Conservation (phyloP, 192 early-diverging fungal species). For the Coemansia sp. region DNA sequence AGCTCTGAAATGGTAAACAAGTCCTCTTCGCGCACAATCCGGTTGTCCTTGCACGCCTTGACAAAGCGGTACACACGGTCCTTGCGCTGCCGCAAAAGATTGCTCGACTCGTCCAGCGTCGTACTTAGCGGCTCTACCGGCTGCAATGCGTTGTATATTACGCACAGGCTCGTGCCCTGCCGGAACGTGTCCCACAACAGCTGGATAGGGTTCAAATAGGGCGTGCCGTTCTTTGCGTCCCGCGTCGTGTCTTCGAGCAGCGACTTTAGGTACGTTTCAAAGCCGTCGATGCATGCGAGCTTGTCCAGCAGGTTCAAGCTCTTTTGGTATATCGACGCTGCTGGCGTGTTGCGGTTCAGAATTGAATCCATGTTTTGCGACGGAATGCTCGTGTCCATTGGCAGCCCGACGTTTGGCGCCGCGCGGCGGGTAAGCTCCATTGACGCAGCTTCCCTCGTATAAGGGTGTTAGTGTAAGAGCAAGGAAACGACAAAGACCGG, state of each 20-base stretch:
- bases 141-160: constrained; percentile 67
- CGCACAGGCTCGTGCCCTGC: constrained; percentile 65
- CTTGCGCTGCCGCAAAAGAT: constrained; percentile 68
- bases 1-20: constrained; percentile 83
- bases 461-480: too few species aligned
- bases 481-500: too few species aligned
- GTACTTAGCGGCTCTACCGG: constrained; percentile 62
- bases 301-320: constrained; percentile 68
- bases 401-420: constrained; percentile 13
- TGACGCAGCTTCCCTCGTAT: not conserved
- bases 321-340: constrained; percentile 68
- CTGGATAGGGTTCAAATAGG: constrained; percentile 63
- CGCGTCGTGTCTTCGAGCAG: constrained; percentile 32
- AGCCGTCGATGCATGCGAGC: constrained; percentile 68
- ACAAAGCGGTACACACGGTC: constrained; percentile 84
- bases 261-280: constrained; percentile 59
- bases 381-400: constrained; percentile 43
- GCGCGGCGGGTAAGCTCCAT: constrained; percentile 45
- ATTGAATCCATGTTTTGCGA: constrained; percentile 49
- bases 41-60: constrained; percentile 78
- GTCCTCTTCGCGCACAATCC: constrained; percentile 71
- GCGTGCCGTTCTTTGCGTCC: constrained; percentile 40
- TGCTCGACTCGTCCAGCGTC: constrained; percentile 56
- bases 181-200: constrained; percentile 72
- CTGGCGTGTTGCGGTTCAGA: constrained; percentile 45